Evolutionary conservation across 164 flowering plant species (phyloP), one percentile per base, ranked within the genome.

Genomic region (Liquidambar formosana): DNA sequence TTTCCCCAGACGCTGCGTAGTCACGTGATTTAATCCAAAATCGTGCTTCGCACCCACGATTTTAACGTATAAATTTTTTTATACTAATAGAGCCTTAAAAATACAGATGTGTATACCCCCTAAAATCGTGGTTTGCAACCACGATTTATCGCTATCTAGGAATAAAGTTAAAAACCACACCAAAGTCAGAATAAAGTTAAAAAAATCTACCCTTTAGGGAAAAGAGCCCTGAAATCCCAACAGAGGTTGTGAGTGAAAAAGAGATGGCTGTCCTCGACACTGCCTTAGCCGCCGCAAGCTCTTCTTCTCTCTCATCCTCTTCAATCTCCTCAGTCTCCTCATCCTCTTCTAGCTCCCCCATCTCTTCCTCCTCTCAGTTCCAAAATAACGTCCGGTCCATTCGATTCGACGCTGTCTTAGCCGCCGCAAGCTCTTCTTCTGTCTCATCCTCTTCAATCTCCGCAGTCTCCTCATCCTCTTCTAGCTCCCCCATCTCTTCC

Each of bases 251-350:
- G 44, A 84, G 81, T 78, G 91, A 88, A 18, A 94, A 89, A 75
- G 98, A 93, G 68, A 93, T 93, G 98, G 89, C 93, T 44, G 74
- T 87, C 26, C 77, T 93, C 61, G 96, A 93, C 51, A 80, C 89
- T 22, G 96, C 96, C 8, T 69, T 89, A 13, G 57, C 79, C 56
- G 45, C 76, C 11, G 12, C 68, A 8, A 26, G 41, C 3, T 67
- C 61, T 33, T n/a, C n/a, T n/a, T 57, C 79, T 0, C 23, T 28
- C 52, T 61, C 79, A 8, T 58, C 76, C 19, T 46, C 23, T 33
- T 2, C 41, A 33, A 33, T 33, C 1, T 64, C 76, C 5, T 28
- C 77, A n/a, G 41, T 25, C 1, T 46, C 26, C n/a, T 23, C 67
- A 4, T 26, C 72, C 2, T 6, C 41, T 6, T 33, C 41, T 33